Conservation (phyloP, 169 alveolate genomes). For the Eimeria maxima region DNA sequence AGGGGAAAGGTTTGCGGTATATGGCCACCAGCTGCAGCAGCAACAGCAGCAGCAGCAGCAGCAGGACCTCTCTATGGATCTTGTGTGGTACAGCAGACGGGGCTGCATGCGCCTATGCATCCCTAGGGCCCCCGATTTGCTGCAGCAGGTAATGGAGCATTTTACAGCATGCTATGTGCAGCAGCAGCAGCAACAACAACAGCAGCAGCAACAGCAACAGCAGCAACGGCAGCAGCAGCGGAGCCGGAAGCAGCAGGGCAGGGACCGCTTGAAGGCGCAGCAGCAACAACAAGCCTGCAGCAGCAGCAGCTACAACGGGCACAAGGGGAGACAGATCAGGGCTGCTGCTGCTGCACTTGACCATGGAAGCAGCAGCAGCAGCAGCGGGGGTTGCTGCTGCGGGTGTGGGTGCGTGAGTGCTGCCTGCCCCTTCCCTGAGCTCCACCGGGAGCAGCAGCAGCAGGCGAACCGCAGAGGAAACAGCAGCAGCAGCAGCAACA, state of each 20-base stretch:
- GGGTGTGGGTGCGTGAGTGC: neutral
- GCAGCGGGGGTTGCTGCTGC: slow-evolving; percentile 55
- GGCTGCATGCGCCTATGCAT: slow-evolving; percentile 71
- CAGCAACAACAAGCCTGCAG: neutral
- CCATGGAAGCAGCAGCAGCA: slow-evolving; percentile 35
- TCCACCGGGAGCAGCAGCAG: slow-evolving; percentile 60
- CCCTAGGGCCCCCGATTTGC: slow-evolving; percentile 44
- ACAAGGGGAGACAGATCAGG: neutral
- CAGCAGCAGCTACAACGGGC: neutral
- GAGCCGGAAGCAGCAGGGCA: neutral
- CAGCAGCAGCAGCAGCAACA: slow-evolving; percentile 17
- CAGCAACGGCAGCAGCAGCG: slow-evolving; percentile 32
- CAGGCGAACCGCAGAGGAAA: slow-evolving; percentile 20
- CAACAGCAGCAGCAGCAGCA: slow-evolving; percentile 27
- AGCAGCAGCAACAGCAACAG: slow-evolving; percentile 23
- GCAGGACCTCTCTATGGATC: neutral
- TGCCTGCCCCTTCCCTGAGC: slow-evolving; percentile 9
- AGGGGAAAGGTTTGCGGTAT: slow-evolving; percentile 16
- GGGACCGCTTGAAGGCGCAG: neutral
- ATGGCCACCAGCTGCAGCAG: slow-evolving; percentile 54
- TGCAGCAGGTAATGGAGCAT: slow-evolving; percentile 40
- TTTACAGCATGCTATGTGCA: slow-evolving; percentile 24
- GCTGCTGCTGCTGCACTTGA: slow-evolving; percentile 34
- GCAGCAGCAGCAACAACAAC: slow-evolving; percentile 39
- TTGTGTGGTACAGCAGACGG: slow-evolving; percentile 36